These are phyloP conservation scores for Candida bentonensis DNA, from an alignment of 805 yeast species.

Conservation along the genomic window DNA sequence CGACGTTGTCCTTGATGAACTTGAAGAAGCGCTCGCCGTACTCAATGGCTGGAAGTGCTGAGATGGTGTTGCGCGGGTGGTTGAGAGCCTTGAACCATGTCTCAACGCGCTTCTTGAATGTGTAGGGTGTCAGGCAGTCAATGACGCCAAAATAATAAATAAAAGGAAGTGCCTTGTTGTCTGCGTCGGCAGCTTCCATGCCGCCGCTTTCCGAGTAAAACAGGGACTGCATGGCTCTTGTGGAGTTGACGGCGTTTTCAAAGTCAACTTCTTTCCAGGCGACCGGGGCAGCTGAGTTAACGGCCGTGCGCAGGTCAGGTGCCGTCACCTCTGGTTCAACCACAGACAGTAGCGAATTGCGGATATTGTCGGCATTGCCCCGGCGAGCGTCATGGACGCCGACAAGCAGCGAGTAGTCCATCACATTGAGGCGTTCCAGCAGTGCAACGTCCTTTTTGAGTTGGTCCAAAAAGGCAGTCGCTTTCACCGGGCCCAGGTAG, in stretches of 20 bases:
- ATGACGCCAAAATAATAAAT: slow-evolving; percentile 87
- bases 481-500: slow-evolving; percentile 62
- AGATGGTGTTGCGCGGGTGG: slow-evolving; percentile 54
- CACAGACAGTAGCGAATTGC: neutral
- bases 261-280: slow-evolving; percentile 1
- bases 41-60: slow-evolving; percentile 83
- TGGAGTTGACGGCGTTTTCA: too few species aligned
- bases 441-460: slow-evolving; percentile 61
- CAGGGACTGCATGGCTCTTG: slow-evolving; percentile 22
- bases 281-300: neutral
- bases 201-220: slow-evolving; percentile 82
- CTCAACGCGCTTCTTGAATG: slow-evolving; percentile 57
- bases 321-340: neutral
- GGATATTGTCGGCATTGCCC: slow-evolving; percentile 31
- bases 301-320: neutral
- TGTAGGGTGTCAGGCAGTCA: slow-evolving; percentile 66
- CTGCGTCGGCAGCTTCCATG: slow-evolving; percentile 52
- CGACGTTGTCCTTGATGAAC: slow-evolving; percentile 35
- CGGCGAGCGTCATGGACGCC: slow-evolving; percentile 71
- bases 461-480: slow-evolving; percentile 48
- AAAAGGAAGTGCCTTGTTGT: slow-evolving; percentile 45
- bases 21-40: slow-evolving; percentile 76
- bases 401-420: slow-evolving; percentile 87
- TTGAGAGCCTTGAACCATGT: slow-evolving; percentile 70
- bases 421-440: slow-evolving; percentile 62